Conservation (phyloP, 768 basidiomycete species). For the Nevesoporus exiguus region DNA sequence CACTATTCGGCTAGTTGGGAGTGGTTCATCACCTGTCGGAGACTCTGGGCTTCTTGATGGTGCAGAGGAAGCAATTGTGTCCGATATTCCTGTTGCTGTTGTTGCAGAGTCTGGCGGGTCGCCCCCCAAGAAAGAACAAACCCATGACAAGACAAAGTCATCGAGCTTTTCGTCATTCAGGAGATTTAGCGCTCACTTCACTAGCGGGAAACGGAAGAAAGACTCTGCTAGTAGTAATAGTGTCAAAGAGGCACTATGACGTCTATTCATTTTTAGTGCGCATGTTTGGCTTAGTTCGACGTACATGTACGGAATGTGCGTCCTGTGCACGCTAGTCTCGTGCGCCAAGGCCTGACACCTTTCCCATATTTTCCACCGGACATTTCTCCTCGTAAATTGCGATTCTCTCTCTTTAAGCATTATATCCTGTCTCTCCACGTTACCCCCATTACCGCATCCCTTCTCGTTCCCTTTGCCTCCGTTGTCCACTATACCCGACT, state of each 20-base stretch:
- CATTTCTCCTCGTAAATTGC: constrained; percentile 10
- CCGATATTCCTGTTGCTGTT: constrained; percentile 38
- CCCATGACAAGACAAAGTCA: constrained; percentile 52
- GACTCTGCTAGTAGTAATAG: constrained; percentile 47
- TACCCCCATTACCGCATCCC: constrained; percentile 17
- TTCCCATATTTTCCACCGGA: constrained; percentile 4
- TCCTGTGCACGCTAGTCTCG: constrained; percentile 16
- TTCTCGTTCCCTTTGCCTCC: constrained; percentile 1
- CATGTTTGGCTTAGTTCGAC: constrained; percentile 20
- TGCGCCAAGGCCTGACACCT: constrained; percentile 7
- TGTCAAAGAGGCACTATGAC: constrained; percentile 39
- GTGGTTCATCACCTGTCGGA: constrained; percentile 38
- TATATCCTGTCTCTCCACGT: constrained; percentile 14
- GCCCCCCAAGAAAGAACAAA: constrained; percentile 29
- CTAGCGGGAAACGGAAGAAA: constrained; percentile 48
- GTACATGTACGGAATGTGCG: constrained; percentile 22
- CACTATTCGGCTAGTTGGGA: constrained; percentile 60
- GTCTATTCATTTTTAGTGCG: constrained; percentile 13
- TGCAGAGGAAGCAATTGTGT: constrained; percentile 30
- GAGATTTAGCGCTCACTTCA: constrained; percentile 43
- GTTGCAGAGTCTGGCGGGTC: constrained; percentile 32
- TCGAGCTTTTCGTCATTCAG: constrained; percentile 55
- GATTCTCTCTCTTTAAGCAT: constrained; percentile 10
- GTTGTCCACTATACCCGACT: constrained; percentile 29
- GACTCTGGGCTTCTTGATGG: constrained; percentile 32